Evolutionary conservation across 2,329 filamentous ascomycete genomes (phyloP).

Genomic region (Penicillium verrucosum): DNA sequence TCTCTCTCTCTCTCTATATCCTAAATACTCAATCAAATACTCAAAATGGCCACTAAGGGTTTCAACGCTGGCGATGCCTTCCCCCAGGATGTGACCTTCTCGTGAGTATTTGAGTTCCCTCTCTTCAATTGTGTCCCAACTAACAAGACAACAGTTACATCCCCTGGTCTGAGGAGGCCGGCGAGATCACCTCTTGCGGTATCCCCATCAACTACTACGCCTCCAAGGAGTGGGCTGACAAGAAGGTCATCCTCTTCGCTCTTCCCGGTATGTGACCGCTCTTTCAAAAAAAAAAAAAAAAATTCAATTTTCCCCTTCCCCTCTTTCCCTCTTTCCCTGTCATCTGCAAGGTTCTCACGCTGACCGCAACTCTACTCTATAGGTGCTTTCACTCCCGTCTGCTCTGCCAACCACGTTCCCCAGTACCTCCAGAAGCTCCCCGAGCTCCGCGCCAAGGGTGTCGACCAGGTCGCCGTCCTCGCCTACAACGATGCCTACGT

Average conservation of each 20-base stretch:
- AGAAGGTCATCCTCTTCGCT: constrained; percentile 68
- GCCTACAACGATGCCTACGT: constrained; percentile 83
- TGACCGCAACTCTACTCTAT: constrained; percentile 14
- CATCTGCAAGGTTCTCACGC: constrained; percentile 10
- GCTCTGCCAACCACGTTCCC: constrained; percentile 76
- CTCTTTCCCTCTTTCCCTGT: not conserved
- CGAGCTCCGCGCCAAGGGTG: constrained; percentile 72
- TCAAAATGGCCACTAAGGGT: constrained; percentile 57
- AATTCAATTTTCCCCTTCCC: not conserved
- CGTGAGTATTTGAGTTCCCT: constrained; percentile 46
- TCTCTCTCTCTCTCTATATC: constrained; percentile 1
- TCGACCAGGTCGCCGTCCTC: constrained; percentile 77
- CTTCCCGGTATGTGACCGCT: constrained; percentile 54
- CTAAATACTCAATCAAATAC: not conserved
- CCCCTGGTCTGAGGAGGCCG: constrained; percentile 67
- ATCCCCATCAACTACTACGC: constrained; percentile 75
- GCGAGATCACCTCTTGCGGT: constrained; percentile 71
- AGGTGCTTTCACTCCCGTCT: constrained; percentile 83
- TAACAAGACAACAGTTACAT: constrained; percentile 59
- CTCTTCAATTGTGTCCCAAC: not conserved
- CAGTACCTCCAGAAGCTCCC: constrained; percentile 72
- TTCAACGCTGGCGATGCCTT: constrained; percentile 80
- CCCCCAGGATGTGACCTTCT: constrained; percentile 75
- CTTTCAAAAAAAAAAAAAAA: no score
- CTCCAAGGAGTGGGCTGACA: constrained; percentile 68